A percentile compares a stretch with the other conserved stretches of the same genome.
phyloP scores from a whole-genome alignment of 257 asterid genomes.

The Haberlea rhodopensis region DNA sequence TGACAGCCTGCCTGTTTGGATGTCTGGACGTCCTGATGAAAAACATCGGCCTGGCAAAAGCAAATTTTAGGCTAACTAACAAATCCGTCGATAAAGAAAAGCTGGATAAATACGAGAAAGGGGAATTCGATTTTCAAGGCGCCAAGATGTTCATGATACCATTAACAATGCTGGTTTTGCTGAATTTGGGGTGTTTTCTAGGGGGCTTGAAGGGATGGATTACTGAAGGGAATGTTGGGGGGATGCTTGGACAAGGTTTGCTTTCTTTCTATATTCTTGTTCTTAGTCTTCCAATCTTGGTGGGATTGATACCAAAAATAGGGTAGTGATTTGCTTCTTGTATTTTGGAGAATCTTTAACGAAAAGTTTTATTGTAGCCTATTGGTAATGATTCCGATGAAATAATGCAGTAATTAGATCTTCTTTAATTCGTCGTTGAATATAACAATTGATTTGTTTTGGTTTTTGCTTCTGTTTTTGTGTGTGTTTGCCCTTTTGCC shows the following conservation, averaged over 20 bases:
- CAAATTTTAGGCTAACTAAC: conserved; percentile 58
- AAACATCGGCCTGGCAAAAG: conserved; percentile 39
- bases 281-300: conserved; percentile 62
- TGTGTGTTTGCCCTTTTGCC: no score
- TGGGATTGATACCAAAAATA: conserved; percentile 54
- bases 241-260: conserved; percentile 68
- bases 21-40: conserved; percentile 47
- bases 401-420: no score
- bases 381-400: background rate
- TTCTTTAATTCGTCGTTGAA: no score
- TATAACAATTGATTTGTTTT: no score
- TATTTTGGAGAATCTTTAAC: background rate
- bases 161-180: conserved; percentile 52
- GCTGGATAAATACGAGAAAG: conserved; percentile 54
- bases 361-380: background rate
- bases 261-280: conserved; percentile 50
- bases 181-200: conserved; percentile 53
- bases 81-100: conserved; percentile 60
- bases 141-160: conserved; percentile 73
- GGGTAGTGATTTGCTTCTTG: conserved; percentile 30
- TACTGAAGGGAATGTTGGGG: conserved; percentile 35
- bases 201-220: conserved; percentile 53
- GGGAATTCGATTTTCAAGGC: conserved; percentile 59
- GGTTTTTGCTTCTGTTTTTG: no score
- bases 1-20: conserved; percentile 60